These are phyloP conservation scores for Metschnikowia anglica DNA, from an alignment of 805 yeast species.

Conservation along the genomic window DNA sequence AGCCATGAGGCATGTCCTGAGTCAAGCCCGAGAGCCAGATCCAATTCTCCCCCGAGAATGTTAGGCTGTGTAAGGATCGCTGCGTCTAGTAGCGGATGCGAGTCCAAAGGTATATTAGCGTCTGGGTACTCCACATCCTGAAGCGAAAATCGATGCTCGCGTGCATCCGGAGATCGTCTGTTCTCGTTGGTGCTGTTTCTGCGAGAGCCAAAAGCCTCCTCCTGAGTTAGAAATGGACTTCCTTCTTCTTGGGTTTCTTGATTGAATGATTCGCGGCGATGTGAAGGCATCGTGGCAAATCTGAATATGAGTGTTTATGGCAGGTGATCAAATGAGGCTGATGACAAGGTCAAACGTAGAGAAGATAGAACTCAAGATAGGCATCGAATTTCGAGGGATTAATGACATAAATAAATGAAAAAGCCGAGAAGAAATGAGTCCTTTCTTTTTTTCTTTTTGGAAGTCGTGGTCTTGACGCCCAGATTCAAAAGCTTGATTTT, in stretches of 20 bases:
- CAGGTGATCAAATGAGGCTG: no score
- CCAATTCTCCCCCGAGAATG: slow-evolving; percentile 8
- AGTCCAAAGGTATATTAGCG: slow-evolving; percentile 4
- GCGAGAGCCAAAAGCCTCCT: neutral
- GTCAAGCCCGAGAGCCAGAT: slow-evolving; percentile 9
- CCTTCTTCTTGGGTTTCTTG: neutral
- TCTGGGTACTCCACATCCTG: slow-evolving; percentile 11
- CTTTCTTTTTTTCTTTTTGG: neutral
- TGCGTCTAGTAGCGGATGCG: slow-evolving; percentile 14
- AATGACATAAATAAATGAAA: no score
- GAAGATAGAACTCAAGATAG: no score
- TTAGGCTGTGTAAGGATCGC: slow-evolving; percentile 7
- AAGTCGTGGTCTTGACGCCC: no score
- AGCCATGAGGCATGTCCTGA: slow-evolving; percentile 11
- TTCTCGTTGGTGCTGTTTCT: neutral
- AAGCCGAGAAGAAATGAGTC: no score
- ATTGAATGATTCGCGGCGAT: neutral
- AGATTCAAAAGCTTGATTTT: no score
- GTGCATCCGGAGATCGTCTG: slow-evolving; percentile 1
- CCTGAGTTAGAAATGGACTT: slow-evolving; percentile 7
- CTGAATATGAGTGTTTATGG: no score
- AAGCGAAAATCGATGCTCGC: slow-evolving; percentile 7
- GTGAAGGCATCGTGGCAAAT: neutral
- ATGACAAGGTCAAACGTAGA: neutral
- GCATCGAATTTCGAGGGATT: no score